phyloP scores from a whole-genome alignment of 2,329 filamentous ascomycete genomes.

The Penicillium brevicompactum region DNA sequence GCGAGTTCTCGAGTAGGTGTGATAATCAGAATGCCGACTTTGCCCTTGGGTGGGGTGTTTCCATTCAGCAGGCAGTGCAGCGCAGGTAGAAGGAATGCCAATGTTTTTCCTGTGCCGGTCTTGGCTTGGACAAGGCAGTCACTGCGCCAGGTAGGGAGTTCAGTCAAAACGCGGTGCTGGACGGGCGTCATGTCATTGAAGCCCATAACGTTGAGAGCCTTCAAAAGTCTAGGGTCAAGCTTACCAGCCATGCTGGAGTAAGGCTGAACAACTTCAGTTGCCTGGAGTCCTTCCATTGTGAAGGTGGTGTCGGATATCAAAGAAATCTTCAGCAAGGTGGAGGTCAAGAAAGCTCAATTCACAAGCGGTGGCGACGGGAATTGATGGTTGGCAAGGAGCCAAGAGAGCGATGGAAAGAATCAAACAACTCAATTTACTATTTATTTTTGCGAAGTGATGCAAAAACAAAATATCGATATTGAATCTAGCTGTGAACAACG shows the following conservation, averaged over 20 bases:
- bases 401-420: not conserved
- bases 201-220: conserved; percentile 35
- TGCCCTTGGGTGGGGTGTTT: conserved; percentile 30
- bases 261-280: conserved; percentile 26
- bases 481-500: conserved; percentile 2
- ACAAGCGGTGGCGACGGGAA: not conserved
- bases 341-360: conserved; percentile 5
- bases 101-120: conserved; percentile 55
- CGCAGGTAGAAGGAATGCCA: conserved; percentile 52
- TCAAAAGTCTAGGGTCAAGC: conserved; percentile 35
- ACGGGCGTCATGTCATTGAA: conserved; percentile 55
- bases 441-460: not conserved
- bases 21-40: conserved; percentile 50
- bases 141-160: conserved; percentile 51
- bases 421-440: not conserved
- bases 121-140: conserved; percentile 59
- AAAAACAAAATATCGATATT: not conserved
- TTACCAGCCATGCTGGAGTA: conserved; percentile 38
- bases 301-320: conserved; percentile 1
- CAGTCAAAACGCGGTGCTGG: conserved; percentile 55
- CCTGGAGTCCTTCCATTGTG: conserved; percentile 16
- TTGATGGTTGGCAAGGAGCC: conserved; percentile 51
- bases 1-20: conserved; percentile 54
- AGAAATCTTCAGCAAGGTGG: not conserved
- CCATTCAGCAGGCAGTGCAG: conserved; percentile 48